These are phyloP conservation scores for Populus hybrid DNA, from an alignment of 441 rosid genomes.

Conservation along the genomic window DNA sequence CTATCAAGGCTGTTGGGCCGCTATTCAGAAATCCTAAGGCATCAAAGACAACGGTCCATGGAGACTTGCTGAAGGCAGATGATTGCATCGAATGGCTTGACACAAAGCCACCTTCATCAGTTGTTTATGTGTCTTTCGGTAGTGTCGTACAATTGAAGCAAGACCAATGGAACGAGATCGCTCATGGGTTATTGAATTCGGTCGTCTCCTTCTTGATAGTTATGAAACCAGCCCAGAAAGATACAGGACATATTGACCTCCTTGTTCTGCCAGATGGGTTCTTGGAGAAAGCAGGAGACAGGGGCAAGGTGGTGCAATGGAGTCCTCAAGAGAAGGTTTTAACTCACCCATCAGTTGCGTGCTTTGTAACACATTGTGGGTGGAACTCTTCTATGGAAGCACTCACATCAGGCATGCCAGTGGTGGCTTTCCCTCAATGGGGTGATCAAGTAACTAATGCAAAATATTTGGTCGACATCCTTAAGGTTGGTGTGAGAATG, in stretches of 20 bases:
- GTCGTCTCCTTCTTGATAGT: constrained; percentile 69
- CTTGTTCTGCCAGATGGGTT: constrained; percentile 59
- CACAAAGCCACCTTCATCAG: constrained; percentile 49
- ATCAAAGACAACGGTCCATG: constrained; percentile 24
- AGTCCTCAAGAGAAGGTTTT: constrained; percentile 73
- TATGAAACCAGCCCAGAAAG: constrained; percentile 42
- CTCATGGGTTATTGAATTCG: constrained; percentile 48
- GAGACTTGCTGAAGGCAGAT: constrained; percentile 50
- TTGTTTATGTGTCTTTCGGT: constrained; percentile 74
- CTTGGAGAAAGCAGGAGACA: constrained; percentile 48
- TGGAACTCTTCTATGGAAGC: constrained; percentile 90
- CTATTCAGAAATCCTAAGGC: constrained; percentile 48
- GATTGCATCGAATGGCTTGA: constrained; percentile 72
- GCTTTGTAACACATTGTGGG: constrained; percentile 81
- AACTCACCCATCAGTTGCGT: constrained; percentile 56
- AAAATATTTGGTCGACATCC: constrained; percentile 55
- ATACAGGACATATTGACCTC: not conserved
- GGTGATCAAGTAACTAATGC: constrained; percentile 88
- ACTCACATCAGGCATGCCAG: constrained; percentile 55
- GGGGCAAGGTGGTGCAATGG: constrained; percentile 63
- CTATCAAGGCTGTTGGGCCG: constrained; percentile 62
- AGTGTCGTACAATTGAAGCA: constrained; percentile 52
- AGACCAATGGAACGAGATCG: constrained; percentile 70
- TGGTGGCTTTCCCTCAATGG: constrained; percentile 78
- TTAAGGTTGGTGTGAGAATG: constrained; percentile 62